Conservation (phyloP, 176 grass and related monocot genomes). For the Musa acuminata region DNA sequence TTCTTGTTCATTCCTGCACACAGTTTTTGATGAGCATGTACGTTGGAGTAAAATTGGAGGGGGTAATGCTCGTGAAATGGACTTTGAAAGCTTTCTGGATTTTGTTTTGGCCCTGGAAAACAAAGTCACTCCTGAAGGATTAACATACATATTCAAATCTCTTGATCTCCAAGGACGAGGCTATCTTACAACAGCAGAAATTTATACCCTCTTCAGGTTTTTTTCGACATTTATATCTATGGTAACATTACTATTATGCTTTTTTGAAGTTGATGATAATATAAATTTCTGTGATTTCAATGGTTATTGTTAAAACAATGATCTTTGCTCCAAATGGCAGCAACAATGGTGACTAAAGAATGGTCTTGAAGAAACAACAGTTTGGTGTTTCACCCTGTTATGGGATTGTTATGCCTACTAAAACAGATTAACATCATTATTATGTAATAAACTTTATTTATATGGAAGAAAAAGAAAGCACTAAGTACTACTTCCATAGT, state of each 20-base stretch:
- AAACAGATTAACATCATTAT: background rate
- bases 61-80: constrained; percentile 88
- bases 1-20: constrained; percentile 16
- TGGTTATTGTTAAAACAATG: background rate
- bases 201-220: constrained; percentile 91
- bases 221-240: background rate
- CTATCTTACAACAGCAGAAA: constrained; percentile 85
- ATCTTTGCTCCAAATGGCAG: background rate
- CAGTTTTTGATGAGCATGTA: constrained; percentile 99
- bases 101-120: constrained; percentile 97
- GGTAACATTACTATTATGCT: background rate
- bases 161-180: constrained; percentile 94
- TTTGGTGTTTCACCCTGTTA: background rate
- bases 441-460: background rate
- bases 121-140: constrained; percentile 89
- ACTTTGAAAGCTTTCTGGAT: constrained; percentile 98
- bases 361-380: background rate
- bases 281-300: background rate
- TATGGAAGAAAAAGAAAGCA: background rate
- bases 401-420: background rate
- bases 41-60: constrained; percentile 80
- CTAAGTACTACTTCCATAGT: background rate
- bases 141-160: constrained; percentile 94
- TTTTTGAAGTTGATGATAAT: background rate
- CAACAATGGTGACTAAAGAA: background rate